Evolutionary conservation across 1,139 yeast species (phyloP).

Genomic region (Ogataea hybrid): DNA sequence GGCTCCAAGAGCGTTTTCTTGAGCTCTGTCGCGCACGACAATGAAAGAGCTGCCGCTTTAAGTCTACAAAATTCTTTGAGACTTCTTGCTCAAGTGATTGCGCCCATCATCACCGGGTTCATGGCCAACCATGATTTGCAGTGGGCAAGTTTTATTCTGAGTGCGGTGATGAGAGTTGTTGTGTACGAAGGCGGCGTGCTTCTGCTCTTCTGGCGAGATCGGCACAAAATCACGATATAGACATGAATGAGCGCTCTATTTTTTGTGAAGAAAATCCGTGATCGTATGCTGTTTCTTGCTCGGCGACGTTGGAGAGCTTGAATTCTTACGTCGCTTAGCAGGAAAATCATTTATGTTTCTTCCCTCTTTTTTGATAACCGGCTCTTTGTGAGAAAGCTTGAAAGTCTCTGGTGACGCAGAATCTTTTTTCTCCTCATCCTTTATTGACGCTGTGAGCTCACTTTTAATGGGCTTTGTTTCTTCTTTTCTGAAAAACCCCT

Average conservation of each 20-base stretch:
- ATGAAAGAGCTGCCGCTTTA: constrained; percentile 40
- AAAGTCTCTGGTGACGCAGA: too few relatives aligned
- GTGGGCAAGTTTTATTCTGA: constrained; percentile 41
- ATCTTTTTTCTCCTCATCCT: neutral
- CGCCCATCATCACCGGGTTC: constrained; percentile 41
- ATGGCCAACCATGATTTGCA: constrained; percentile 36
- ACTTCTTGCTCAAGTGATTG: constrained; percentile 40
- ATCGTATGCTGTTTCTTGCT: neutral
- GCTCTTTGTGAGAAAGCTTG: too few relatives aligned
- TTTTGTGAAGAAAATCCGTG: constrained; percentile 3
- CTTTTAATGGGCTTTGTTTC: neutral
- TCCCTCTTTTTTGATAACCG: neutral
- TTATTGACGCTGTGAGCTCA: neutral
- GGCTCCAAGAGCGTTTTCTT: constrained; percentile 46
- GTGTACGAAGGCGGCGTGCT: constrained; percentile 42
- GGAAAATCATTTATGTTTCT: too few relatives aligned
- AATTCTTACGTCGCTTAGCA: too few relatives aligned
- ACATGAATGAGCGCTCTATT: neutral
- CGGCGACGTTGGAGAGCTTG: neutral
- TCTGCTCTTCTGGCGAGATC: constrained; percentile 34
- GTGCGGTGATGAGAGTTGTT: constrained; percentile 39
- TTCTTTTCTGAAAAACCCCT: neutral
- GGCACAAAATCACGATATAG: constrained; percentile 9
- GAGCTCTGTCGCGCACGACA: constrained; percentile 39
- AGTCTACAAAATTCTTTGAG: constrained; percentile 44